Evolutionary conservation across 2,329 filamentous ascomycete genomes (phyloP).

Genomic region (Alternaria sp.): DNA sequence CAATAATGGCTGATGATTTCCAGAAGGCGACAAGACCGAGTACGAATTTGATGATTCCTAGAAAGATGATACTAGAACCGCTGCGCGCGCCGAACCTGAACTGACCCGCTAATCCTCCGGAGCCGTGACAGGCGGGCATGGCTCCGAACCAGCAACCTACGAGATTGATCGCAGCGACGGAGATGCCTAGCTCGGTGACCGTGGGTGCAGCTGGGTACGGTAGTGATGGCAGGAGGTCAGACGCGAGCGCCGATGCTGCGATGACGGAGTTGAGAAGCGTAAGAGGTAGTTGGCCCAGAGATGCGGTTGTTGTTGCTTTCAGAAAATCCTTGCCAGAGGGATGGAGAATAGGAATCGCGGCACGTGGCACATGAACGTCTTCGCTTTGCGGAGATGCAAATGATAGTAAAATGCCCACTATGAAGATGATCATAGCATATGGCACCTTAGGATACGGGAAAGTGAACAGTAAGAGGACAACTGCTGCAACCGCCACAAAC

Average conservation of each 20-base stretch:
- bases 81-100: constrained; percentile 91
- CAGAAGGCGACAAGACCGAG: constrained; percentile 70
- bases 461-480: constrained; percentile 74
- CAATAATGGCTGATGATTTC: constrained; percentile 77
- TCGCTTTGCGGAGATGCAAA: constrained; percentile 49
- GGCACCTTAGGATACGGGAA: constrained; percentile 73
- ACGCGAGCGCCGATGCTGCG: constrained; percentile 81
- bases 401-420: constrained; percentile 73
- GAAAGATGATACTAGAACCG: constrained; percentile 81
- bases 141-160: constrained; percentile 88
- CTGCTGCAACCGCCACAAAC: constrained; percentile 78
- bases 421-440: constrained; percentile 78
- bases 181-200: constrained; percentile 80
- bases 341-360: constrained; percentile 58
- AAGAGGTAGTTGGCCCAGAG: constrained; percentile 85
- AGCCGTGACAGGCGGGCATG: constrained; percentile 96
- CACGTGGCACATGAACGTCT: constrained; percentile 58
- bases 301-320: constrained; percentile 69
- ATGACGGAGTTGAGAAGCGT: constrained; percentile 94
- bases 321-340: constrained; percentile 60
- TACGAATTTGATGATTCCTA: constrained; percentile 78
- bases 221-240: constrained; percentile 77
- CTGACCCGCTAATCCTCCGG: constrained; percentile 89
- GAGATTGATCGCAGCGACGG: constrained; percentile 85
- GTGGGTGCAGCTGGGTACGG: constrained; percentile 66